These are phyloP conservation scores for Sarcomyxa edulis DNA, from an alignment of 768 basidiomycete species.

Conservation along the genomic window DNA sequence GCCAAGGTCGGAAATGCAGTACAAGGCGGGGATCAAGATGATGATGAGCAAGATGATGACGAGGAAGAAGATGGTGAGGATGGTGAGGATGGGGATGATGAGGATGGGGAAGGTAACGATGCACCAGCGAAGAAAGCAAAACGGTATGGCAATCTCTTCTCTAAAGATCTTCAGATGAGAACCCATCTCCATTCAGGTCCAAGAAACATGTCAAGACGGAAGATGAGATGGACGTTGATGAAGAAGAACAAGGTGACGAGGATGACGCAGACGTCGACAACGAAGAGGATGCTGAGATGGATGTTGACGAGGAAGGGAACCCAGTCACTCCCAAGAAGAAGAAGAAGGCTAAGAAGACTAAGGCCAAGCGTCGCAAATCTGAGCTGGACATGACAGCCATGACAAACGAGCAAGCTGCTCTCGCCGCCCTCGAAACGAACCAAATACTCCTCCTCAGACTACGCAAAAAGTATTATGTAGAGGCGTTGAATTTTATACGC, in stretches of 20 bases:
- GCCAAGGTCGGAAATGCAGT: conserved; percentile 59
- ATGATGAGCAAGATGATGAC: conserved; percentile 26
- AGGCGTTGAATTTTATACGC: conserved; percentile 79
- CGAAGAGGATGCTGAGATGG: conserved; percentile 30
- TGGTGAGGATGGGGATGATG: conserved; percentile 24
- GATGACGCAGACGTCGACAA: conserved; percentile 33
- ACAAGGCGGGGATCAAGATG: conserved; percentile 34
- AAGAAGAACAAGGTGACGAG: conserved; percentile 27
- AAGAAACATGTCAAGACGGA: conserved; percentile 22
- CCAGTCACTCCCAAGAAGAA: conserved; percentile 22
- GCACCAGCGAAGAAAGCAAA: conserved; percentile 24
- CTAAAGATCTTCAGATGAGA: not conserved
- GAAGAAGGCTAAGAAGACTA: conserved; percentile 37
- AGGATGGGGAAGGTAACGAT: conserved; percentile 20
- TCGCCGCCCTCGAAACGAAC: conserved; percentile 64
- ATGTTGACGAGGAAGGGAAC: conserved; percentile 29
- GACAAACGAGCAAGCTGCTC: conserved; percentile 63
- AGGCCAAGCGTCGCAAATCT: conserved; percentile 59
- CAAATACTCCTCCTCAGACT: conserved; percentile 63
- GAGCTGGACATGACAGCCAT: conserved; percentile 65
- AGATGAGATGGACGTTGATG: conserved; percentile 59
- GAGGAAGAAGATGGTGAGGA: conserved; percentile 18
- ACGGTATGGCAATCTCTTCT: conserved; percentile 18
- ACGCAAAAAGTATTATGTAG: conserved; percentile 81
- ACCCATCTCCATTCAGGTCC: conserved; percentile 15